Evolutionary conservation across 2,329 filamentous ascomycete genomes (phyloP).

Genomic region (Aureobasidium sp.): DNA sequence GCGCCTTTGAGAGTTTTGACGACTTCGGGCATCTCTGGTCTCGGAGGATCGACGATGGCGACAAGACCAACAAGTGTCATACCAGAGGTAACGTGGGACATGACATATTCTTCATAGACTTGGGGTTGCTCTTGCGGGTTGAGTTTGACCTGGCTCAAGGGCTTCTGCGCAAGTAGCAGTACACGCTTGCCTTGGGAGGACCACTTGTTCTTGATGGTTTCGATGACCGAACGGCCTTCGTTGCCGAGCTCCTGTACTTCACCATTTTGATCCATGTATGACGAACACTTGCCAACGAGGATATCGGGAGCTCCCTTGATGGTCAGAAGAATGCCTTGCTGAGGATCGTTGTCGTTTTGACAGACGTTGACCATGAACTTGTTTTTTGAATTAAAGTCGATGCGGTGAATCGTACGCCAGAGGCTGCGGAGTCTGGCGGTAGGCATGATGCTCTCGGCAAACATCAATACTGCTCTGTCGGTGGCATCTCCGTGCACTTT

Average conservation of each 20-base stretch:
- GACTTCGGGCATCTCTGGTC: conserved; percentile 53
- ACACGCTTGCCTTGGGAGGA: conserved; percentile 64
- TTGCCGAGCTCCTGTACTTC: conserved; percentile 47
- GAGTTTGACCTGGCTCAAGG: conserved; percentile 53
- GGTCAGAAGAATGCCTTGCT: conserved; percentile 46
- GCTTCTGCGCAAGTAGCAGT: conserved; percentile 53
- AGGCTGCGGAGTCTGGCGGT: conserved; percentile 53
- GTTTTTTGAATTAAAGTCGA: conserved; percentile 76
- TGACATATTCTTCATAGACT: conserved; percentile 48
- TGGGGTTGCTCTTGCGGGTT: conserved; percentile 44
- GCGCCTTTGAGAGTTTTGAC: conserved; percentile 59
- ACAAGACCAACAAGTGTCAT: conserved; percentile 51
- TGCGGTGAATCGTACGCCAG: conserved; percentile 61
- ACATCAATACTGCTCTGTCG: conserved; percentile 65
- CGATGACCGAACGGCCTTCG: conserved; percentile 46
- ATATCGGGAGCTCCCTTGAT: conserved; percentile 76
- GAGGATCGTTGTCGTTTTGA: conserved; percentile 28
- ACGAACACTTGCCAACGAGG: conserved; percentile 56
- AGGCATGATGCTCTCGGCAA: conserved; percentile 58
- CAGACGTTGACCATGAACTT: conserved; percentile 70
- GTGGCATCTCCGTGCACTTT: conserved; percentile 70
- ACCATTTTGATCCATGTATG: conserved; percentile 51
- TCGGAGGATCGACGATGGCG: conserved; percentile 54
- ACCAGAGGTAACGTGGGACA: conserved; percentile 52
- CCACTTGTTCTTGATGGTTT: conserved; percentile 60